Evolutionary conservation across 2,329 filamentous ascomycete species (phyloP).

Genomic region (Trichoderma simmonsii): DNA sequence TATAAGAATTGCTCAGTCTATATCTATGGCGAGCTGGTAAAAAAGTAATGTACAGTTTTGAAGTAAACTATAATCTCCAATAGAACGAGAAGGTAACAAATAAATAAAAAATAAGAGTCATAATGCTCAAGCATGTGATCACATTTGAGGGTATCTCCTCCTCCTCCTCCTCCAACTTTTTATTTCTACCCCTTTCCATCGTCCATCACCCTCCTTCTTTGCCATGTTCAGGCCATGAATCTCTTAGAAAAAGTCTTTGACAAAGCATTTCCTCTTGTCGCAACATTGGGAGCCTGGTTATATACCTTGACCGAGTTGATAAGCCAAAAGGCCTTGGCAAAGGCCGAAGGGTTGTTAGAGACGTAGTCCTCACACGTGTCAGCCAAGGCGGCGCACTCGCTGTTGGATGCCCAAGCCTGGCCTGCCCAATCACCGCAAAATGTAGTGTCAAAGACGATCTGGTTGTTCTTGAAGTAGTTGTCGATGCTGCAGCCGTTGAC

Average conservation of each 20-base stretch:
- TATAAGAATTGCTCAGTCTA: not conserved
- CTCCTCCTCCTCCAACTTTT: not conserved
- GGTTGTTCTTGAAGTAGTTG: conserved; percentile 65
- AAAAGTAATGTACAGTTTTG: not conserved
- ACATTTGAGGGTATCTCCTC: not conserved
- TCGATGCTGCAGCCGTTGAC: conserved; percentile 68
- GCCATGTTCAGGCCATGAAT: not conserved
- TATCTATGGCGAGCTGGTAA: not conserved
- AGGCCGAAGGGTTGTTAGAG: conserved; percentile 64
- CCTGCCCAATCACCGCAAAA: conserved; percentile 91
- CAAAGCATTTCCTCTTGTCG: not conserved
- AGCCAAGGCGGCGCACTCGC: conserved; percentile 58
- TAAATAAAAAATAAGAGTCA: not conserved
- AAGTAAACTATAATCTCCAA: not conserved
- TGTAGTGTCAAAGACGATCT: conserved; percentile 77
- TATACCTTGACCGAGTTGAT: conserved; percentile 71
- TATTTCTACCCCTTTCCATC: not conserved
- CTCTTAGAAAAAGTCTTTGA: not conserved
- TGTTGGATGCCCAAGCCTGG: conserved; percentile 55
- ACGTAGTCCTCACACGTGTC: conserved; percentile 71
- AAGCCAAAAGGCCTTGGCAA: conserved; percentile 72
- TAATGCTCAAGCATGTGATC: not conserved
- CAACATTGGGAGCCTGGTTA: conserved; percentile 19
- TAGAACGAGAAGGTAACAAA: not conserved
- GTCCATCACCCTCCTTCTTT: not conserved